Percentiles rank a stretch among this genome's conserved stretches.
Evolutionary conservation across 2,329 filamentous ascomycete species (phyloP).

Genomic region (Fusarium marasasianum): DNA sequence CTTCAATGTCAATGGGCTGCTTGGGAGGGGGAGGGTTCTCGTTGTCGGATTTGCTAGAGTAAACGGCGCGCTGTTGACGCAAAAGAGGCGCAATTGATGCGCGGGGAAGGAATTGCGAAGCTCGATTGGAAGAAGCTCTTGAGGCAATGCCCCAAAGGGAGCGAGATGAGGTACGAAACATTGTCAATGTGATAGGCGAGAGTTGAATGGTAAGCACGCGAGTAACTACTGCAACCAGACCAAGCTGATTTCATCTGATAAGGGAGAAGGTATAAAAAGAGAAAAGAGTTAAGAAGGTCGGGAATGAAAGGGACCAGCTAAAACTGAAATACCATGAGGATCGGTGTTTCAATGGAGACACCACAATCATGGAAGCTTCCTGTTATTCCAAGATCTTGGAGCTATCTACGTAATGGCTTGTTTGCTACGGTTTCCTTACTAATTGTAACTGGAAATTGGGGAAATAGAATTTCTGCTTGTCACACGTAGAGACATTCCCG

Average conservation of each 20-base stretch:
- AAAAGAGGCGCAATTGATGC: slow-evolving; percentile 16
- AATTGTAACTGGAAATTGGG: slow-evolving; percentile 1
- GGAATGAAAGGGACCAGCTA: background rate
- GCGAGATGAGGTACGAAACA: slow-evolving; percentile 45
- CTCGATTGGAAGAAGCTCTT: slow-evolving; percentile 14
- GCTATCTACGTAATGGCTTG: slow-evolving; percentile 30
- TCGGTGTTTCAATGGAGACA: slow-evolving; percentile 8
- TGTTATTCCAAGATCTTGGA: slow-evolving; percentile 25
- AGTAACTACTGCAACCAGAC: background rate
- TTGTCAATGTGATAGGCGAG: slow-evolving; percentile 21
- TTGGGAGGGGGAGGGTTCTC: slow-evolving; percentile 38
- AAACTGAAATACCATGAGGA: slow-evolving; percentile 13
- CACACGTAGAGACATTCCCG: background rate
- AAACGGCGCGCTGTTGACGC: slow-evolving; percentile 34
- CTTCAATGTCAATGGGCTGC: slow-evolving; percentile 60
- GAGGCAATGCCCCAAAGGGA: slow-evolving; percentile 37
- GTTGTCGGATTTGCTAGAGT: slow-evolving; percentile 39
- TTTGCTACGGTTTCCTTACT: background rate
- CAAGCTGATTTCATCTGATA: background rate
- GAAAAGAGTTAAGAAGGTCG: background rate
- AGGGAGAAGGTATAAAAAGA: background rate
- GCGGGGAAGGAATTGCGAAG: background rate
- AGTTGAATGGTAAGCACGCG: slow-evolving; percentile 10
- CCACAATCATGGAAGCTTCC: slow-evolving; percentile 19
- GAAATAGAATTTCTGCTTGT: slow-evolving; percentile 23